Evolutionary conservation across 2,329 filamentous ascomycete genomes (phyloP), one percentile per base, ranked within the genome.

Genomic region (Ophiostoma pallidulum): DNA sequence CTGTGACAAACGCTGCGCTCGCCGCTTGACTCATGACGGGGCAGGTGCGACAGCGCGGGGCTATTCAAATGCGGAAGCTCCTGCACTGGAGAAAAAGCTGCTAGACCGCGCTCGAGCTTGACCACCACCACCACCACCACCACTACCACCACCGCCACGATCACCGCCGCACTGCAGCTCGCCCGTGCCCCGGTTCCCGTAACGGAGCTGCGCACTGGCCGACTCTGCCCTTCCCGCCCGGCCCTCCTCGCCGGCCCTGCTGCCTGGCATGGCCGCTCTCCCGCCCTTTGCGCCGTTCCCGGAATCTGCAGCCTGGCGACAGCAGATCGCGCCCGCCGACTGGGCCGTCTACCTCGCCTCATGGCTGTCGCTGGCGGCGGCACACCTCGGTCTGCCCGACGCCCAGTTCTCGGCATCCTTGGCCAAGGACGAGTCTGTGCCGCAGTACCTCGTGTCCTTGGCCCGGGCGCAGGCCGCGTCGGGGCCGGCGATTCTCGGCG

Each of bases 201-300:
- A n/a, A n/a, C n/a, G n/a, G n/a, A n/a, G n/a, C n/a, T n/a, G n/a
- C n/a, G n/a, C n/a, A n/a, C n/a, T n/a, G n/a, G n/a, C n/a, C n/a
- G n/a, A n/a, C n/a, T n/a, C n/a, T n/a, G n/a, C n/a, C n/a, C n/a
- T n/a, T n/a, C n/a, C n/a, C n/a, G n/a, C n/a, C n/a, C n/a, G n/a
- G n/a, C n/a, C 31, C 31, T 28, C 6, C 72, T 72, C 68, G 57
- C 52, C 61, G 57, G 60, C 67, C 46, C 67, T 90, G 41, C 88
- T n/a, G n/a, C n/a, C n/a, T n/a, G n/a, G n/a, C n/a, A n/a, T n/a
- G n/a, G n/a, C n/a, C n/a, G n/a, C n/a, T n/a, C n/a, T n/a, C n/a
- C n/a, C 88, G 36, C 74, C 81, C 29, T 74, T 96, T 64, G 88
- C 84, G 49, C 77, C 84, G 18, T 89, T 92, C 57, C 91, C 90